Evolutionary conservation across 768 basidiomycete genomes (phyloP).

Genomic region (Thelephora aurantiotincta): DNA sequence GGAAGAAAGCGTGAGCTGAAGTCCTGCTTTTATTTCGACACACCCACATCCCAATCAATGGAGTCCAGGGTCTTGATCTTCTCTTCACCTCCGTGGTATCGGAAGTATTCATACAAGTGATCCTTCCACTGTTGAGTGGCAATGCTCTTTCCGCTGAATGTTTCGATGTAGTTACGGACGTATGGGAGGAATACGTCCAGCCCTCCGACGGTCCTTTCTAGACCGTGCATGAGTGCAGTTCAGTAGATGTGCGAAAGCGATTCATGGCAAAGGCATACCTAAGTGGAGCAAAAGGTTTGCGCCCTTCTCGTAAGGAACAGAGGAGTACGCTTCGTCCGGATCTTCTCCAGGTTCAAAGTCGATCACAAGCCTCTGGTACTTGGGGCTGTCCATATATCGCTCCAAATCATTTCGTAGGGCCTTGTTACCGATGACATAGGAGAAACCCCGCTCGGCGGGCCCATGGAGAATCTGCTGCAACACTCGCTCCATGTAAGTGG

Average conservation of each 20-base stretch:
- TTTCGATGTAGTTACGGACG: constrained; percentile 66
- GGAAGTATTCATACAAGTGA: constrained; percentile 63
- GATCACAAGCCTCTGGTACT: constrained; percentile 72
- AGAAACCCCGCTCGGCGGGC: constrained; percentile 66
- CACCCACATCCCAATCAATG: constrained; percentile 61
- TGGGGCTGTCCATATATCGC: constrained; percentile 41
- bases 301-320: constrained; percentile 82
- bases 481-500: constrained; percentile 83
- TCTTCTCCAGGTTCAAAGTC: constrained; percentile 61
- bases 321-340: constrained; percentile 62
- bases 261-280: constrained; percentile 30
- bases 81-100: constrained; percentile 38
- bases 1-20: background rate
- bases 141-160: constrained; percentile 73
- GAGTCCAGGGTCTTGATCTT: constrained; percentile 52
- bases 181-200: constrained; percentile 77
- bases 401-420: constrained; percentile 58
- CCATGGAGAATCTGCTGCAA: constrained; percentile 57
- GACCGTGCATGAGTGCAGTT: background rate
- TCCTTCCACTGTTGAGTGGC: constrained; percentile 74
- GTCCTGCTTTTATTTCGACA: background rate
- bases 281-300: constrained; percentile 78
- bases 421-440: constrained; percentile 65
- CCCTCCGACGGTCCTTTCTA: constrained; percentile 67
- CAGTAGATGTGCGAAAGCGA: background rate